phyloP scores from a whole-genome alignment of 2,329 filamentous ascomycete genomes.

The Paramyrothecium roridum region DNA sequence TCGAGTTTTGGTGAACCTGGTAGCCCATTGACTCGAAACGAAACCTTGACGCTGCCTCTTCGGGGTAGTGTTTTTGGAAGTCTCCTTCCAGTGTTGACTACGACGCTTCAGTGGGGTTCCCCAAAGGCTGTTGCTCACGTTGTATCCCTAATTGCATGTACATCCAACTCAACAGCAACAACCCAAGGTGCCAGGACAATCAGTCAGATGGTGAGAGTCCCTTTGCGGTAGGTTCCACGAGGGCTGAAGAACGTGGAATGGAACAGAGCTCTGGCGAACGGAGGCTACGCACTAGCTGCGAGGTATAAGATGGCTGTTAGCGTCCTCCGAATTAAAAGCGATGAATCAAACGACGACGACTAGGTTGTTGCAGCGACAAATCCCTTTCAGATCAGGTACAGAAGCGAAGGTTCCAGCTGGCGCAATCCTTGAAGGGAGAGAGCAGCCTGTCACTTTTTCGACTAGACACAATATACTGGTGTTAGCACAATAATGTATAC shows the following conservation, averaged over 20 bases:
- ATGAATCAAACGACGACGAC: conserved; percentile 29
- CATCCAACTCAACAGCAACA: not conserved
- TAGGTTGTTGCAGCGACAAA: conserved; percentile 25
- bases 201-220: not conserved
- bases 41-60: not conserved
- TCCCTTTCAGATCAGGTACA: not conserved
- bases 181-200: not conserved
- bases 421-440: no score
- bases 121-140: not conserved
- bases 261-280: conserved; percentile 37
- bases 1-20: not conserved
- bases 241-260: conserved; percentile 16
- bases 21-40: not conserved
- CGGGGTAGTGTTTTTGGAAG: not conserved
- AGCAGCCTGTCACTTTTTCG: no score
- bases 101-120: not conserved
- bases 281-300: conserved; percentile 36
- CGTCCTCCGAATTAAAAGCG: conserved; percentile 41
- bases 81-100: not conserved
- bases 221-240: not conserved
- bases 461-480: no score
- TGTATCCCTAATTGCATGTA: not conserved
- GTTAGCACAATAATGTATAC: not conserved
- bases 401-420: not conserved
- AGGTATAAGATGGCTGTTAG: conserved; percentile 39